A percentile compares a stretch with the other conserved stretches of the same genome.
Conservation (phyloP, 768 basidiomycete species). For the Cystofilobasidium capitatum region DNA sequence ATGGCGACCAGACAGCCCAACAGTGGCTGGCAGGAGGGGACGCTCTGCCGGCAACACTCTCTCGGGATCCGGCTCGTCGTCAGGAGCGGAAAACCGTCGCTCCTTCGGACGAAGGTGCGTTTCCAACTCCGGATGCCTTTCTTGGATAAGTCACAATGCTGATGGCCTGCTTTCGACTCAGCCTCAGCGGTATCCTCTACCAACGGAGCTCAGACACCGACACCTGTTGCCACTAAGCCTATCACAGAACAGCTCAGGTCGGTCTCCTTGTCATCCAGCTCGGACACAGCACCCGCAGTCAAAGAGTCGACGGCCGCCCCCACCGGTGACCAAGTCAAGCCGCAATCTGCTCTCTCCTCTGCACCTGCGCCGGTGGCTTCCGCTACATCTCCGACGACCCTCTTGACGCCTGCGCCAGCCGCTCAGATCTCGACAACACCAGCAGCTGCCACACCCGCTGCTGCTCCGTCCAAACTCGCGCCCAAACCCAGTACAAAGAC, state of each 20-base stretch:
- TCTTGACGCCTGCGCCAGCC: background rate
- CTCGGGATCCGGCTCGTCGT: constrained; percentile 8
- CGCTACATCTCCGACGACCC: background rate
- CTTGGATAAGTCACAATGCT: too few species aligned
- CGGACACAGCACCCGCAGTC: too few species aligned
- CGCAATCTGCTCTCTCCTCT: too few species aligned
- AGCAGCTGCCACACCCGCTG: background rate
- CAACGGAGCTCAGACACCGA: too few species aligned
- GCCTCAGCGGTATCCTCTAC: too few species aligned
- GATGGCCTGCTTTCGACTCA: too few species aligned
- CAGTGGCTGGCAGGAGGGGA: constrained; percentile 27
- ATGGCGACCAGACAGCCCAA: constrained; percentile 17
- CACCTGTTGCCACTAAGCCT: too few species aligned
- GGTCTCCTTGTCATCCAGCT: too few species aligned
- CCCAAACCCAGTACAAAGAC: background rate
- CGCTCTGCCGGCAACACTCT: background rate
- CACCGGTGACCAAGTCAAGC: too few species aligned
- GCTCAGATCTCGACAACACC: too few species aligned
- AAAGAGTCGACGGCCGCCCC: too few species aligned
- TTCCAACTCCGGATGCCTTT: background rate
- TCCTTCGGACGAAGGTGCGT: background rate
- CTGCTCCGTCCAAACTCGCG: background rate
- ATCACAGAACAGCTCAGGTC: too few species aligned
- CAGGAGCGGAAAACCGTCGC: background rate
- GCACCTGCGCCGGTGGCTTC: background rate